These are phyloP conservation scores for Pelargonium fulgidum DNA, from an alignment of 441 rosid species.

Conservation along the genomic window DNA sequence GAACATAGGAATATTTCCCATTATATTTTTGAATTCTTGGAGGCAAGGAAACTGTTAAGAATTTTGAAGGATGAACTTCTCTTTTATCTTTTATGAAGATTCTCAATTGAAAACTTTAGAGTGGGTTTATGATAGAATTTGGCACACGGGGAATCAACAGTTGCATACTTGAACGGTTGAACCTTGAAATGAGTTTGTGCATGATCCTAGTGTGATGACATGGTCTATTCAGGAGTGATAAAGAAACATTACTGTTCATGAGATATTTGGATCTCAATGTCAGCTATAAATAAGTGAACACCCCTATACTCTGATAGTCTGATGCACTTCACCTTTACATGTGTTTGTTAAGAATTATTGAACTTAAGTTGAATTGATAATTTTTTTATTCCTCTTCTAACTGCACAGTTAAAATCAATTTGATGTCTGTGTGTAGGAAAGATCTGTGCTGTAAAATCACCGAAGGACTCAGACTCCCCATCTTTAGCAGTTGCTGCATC, in stretches of 20 bases:
- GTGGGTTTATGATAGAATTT: background rate
- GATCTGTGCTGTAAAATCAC: constrained; percentile 51
- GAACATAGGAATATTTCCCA: background rate
- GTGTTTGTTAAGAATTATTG: too few relatives aligned
- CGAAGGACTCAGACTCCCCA: constrained; percentile 55
- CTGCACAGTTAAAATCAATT: constrained; percentile 19
- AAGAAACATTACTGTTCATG: background rate
- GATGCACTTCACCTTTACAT: background rate
- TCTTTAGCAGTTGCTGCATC: constrained; percentile 48
- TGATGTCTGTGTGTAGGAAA: constrained; percentile 55
- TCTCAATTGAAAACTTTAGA: background rate
- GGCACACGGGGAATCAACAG: background rate
- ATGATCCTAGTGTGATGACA: background rate
- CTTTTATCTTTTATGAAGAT: background rate
- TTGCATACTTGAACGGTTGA: background rate
- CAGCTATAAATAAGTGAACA: background rate
- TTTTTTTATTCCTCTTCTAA: background rate
- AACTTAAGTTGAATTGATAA: too few relatives aligned
- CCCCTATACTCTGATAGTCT: too few relatives aligned
- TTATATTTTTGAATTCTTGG: background rate
- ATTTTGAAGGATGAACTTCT: background rate
- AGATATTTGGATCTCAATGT: constrained; percentile 1
- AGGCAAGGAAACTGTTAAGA: background rate
- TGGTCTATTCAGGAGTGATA: background rate
- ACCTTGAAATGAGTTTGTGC: constrained; percentile 5